Base-by-base conservation (phyloP, 768 basidiomycete genomes). In the Auricularia heimuer region DNA sequence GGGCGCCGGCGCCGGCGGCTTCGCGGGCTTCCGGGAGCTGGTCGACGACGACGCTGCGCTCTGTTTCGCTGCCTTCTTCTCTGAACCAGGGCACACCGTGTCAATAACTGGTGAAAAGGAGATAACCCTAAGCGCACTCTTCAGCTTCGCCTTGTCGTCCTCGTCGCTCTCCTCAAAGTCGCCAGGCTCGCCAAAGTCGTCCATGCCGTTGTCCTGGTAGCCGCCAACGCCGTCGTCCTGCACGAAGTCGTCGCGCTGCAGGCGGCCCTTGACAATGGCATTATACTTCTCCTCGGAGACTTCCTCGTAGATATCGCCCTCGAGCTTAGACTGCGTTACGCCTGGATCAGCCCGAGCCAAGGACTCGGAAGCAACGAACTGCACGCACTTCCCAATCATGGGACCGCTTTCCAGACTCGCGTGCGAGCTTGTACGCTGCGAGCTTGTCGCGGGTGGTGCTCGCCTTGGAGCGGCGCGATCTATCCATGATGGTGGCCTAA, bases 131-230 rank as follows among this genome's bases (percentile, higher is more conserved):
- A 51, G 62, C 63, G 18, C 75, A 77, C 6, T 85, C 86, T 51
- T 83, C 83, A 64, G 73, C 63, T 85, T 85, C 8, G 77, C 78
- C 14, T 86, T 83, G 56, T 29, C 56, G 6, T 82, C 80, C 35
- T 81, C 82, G n/a, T 83, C 81, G 63, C 73, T 75, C 60, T 82
- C 79, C 35, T 81, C 79, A 8, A 78, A 83, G 14, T 75, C 74
- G 61, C 69, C 63, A 35, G 56, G 36, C 34, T 81, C 82, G 37
- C 82, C 84, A 88, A 92, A 98, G 71, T 96, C 94, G 65, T 98
- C 97, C 86, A 94, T 88, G 3, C 97, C 97, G 72, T 97, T 92
- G 77, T 99, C 97, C 73, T 89, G 87, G 70, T 99, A 98, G 4
- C 93, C 97, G 14, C 80, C 83, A 0, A 89, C 83, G 34, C 94